Conservation (phyloP, 768 basidiomycete genomes). For the Dioszegia crocea region DNA sequence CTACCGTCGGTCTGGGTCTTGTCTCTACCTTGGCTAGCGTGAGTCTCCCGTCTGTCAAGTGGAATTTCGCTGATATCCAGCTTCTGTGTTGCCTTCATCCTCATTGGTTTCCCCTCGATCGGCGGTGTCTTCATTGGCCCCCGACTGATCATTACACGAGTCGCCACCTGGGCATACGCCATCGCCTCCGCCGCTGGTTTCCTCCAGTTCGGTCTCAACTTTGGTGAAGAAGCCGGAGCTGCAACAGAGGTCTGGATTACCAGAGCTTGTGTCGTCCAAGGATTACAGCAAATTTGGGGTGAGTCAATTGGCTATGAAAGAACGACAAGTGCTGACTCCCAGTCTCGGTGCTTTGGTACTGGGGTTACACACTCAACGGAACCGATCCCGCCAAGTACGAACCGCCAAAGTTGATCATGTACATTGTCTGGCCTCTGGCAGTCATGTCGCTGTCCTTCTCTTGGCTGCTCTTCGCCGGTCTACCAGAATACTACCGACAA, state of each 20-base stretch:
- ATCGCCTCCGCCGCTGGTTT: conserved; percentile 89
- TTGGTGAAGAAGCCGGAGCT: conserved; percentile 96
- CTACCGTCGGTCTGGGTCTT: conserved; percentile 85
- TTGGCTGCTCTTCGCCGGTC: conserved; percentile 76
- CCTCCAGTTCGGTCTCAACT: conserved; percentile 90
- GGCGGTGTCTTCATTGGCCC: conserved; percentile 58
- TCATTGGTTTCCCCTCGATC: conserved; percentile 82
- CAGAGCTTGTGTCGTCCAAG: conserved; percentile 87
- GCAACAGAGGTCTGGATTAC: conserved; percentile 92
- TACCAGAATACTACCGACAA: conserved; percentile 63
- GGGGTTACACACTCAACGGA: conserved; percentile 75
- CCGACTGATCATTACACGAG: conserved; percentile 65
- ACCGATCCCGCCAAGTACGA: conserved; percentile 54
- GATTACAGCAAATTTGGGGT: conserved; percentile 86
- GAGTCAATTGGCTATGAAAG: not conserved
- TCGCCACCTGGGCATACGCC: conserved; percentile 86
- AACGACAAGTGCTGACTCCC: conserved; percentile 9
- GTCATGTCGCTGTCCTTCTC: conserved; percentile 70
- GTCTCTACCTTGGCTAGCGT: conserved; percentile 79
- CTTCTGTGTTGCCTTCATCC: conserved; percentile 83
- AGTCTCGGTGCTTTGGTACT: conserved; percentile 90
- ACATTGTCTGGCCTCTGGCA: conserved; percentile 75
- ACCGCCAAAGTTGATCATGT: conserved; percentile 79
- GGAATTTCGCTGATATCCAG: conserved; percentile 14
- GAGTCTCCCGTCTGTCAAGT: conserved; percentile 13